Evolutionary conservation across 352 stramenopile genomes (phyloP).

Genomic region (Phytophthora nicotianae): DNA sequence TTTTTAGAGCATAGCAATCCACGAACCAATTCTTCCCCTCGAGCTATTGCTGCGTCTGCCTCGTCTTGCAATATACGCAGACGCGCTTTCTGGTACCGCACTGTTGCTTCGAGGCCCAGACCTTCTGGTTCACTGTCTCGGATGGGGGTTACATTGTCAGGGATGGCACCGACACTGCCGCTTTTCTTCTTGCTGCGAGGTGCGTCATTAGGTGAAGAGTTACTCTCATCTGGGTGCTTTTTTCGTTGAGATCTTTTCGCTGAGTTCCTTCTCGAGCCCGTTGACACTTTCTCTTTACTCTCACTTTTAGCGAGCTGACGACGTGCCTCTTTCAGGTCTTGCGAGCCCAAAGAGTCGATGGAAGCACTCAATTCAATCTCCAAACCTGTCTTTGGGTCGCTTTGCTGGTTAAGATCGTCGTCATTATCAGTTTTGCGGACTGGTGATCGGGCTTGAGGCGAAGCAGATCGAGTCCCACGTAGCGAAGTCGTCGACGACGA

Average conservation of each 20-base stretch:
- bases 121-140: constrained; percentile 34
- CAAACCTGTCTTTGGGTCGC: constrained; percentile 25
- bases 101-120: constrained; percentile 60
- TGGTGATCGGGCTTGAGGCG: constrained; percentile 7
- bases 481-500: constrained; percentile 25
- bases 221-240: constrained; percentile 9
- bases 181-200: constrained; percentile 17
- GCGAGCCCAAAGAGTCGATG: constrained; percentile 52
- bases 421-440: constrained; percentile 3
- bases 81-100: constrained; percentile 78
- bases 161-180: neutral
- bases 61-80: constrained; percentile 78
- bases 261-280: constrained; percentile 18
- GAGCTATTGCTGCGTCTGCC: constrained; percentile 42
- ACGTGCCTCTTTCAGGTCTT: constrained; percentile 27
- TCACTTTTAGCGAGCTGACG: constrained; percentile 27
- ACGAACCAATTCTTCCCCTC: constrained; percentile 57
- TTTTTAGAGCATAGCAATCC: neutral
- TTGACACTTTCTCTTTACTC: constrained; percentile 21
- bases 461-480: constrained; percentile 22
- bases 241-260: constrained; percentile 22
- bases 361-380: constrained; percentile 58
- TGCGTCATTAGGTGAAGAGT: constrained; percentile 17
- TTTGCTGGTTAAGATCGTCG: constrained; percentile 4
- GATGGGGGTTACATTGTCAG: neutral